phyloP scores from a whole-genome alignment of 192 early-diverging fungal species.

The Backusella tuberculispora region DNA sequence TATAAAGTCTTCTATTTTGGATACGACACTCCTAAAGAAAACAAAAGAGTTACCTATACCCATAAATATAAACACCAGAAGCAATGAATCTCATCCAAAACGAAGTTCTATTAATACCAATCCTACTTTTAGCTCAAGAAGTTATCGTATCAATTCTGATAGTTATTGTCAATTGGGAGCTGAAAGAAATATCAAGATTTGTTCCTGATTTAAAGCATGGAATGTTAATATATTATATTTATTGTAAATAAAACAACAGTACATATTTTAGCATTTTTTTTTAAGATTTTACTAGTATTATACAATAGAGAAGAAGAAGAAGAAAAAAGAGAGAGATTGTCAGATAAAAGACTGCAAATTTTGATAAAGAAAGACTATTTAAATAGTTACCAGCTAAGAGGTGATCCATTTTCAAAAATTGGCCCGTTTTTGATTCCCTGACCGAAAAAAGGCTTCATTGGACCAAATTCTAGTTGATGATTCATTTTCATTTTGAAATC shows the following conservation, averaged over 20 bases:
- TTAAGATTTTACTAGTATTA: too few species aligned
- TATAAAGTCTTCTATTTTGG: not conserved
- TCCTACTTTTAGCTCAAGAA: not conserved
- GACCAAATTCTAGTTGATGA: too few species aligned
- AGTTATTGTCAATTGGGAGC: not conserved
- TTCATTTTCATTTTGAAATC: too few species aligned
- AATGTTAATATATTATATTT: not conserved
- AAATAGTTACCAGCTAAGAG: too few species aligned
- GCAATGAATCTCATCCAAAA: not conserved
- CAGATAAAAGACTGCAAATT: too few species aligned
- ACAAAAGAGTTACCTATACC: conserved; percentile 7
- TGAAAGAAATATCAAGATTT: not conserved
- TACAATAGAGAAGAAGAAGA: too few species aligned
- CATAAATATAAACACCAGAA: not conserved
- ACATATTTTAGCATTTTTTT: not conserved
- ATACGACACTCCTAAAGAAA: not conserved
- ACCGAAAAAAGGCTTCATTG: too few species aligned
- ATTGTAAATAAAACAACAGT: conserved; percentile 1
- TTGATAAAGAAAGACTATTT: too few species aligned
- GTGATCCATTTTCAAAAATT: too few species aligned
- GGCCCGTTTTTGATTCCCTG: too few species aligned
- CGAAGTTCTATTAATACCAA: not conserved
- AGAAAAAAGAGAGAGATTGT: too few species aligned
- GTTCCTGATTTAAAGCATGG: not conserved
- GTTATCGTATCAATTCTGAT: not conserved